Evolutionary conservation across 331 rosid genomes (phyloP), one percentile per base, ranked within the genome.

Genomic region (Quercus tomentella): DNA sequence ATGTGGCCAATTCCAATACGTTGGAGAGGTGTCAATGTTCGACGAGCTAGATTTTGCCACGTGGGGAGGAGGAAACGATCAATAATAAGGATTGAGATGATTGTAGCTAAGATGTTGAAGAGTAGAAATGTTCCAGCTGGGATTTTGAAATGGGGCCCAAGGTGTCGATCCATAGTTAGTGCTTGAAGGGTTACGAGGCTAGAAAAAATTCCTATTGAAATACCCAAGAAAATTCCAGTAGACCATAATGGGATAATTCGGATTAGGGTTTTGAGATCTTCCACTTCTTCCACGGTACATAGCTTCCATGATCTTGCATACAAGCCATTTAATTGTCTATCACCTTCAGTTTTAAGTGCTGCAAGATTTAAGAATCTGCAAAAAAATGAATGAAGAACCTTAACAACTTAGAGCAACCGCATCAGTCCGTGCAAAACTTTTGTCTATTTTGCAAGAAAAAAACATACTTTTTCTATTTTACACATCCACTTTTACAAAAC

Each of bases 261-360:
- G 5, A 84, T 57, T 52, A 80, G 43, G 6, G 57, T 33, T 73
- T 84, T 84, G 45, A 84, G 82, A 76, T 80, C 84, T 72, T 84
- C 84, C 79, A 80, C 87, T 80, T 84, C 87, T 76, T 66, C 70
- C 31, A 84, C 76, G 2, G 84, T 76, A 33, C 84, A 76, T 17
- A 80, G 58, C 30, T 45, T 80, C 87, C 87, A 76, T 57, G 87
- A 76, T 72, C 28, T 79, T 79, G 51, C 37, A 56, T 75, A 55
- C 14, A 63, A 41, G 71, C 76, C 73, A 12, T 76, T 31, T 14
- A 4, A 8, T 76, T 71, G 79, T 18, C 67, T 70, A 31, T 72
- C 84, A 18, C 69, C 14, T 56, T 76, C 79, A 3, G 54, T 63
- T 80, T 80, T 76, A 7, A 84, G 49, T 3, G 84, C 87, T 16